Conservation (phyloP, 176 grass and related monocot genomes). For the Triticum timopheevii region DNA sequence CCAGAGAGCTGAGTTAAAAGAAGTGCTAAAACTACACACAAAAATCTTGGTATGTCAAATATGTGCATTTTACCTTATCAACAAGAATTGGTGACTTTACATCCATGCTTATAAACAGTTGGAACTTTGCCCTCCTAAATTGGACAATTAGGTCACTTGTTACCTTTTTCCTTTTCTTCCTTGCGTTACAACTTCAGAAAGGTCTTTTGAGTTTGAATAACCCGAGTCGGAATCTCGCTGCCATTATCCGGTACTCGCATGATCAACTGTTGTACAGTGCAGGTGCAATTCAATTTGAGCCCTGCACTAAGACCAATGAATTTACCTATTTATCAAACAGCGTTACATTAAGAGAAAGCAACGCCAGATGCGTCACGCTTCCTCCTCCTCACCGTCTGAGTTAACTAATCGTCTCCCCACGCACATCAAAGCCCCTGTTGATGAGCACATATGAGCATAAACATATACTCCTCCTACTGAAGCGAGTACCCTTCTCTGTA, state of each 20-base stretch:
- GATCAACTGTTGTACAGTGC: background rate
- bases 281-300: background rate
- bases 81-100: background rate
- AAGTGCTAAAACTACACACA: background rate
- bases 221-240: background rate
- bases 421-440: slow-evolving; percentile 28
- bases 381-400: slow-evolving; percentile 18
- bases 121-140: background rate
- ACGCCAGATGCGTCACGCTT: slow-evolving; percentile 52
- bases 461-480: background rate
- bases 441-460: background rate
- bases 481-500: background rate
- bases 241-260: too few relatives aligned
- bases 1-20: background rate
- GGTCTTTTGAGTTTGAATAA: background rate
- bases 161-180: background rate
- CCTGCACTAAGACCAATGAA: slow-evolving; percentile 10
- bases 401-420: slow-evolving; percentile 30
- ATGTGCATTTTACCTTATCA: background rate
- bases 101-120: background rate
- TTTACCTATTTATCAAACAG: background rate
- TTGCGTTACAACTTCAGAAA: background rate
- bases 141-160: background rate
- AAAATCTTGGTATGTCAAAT: background rate
- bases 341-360: slow-evolving; percentile 24